Base-by-base conservation (phyloP, 345 rosid genomes). In the Garcia nutans region DNA sequence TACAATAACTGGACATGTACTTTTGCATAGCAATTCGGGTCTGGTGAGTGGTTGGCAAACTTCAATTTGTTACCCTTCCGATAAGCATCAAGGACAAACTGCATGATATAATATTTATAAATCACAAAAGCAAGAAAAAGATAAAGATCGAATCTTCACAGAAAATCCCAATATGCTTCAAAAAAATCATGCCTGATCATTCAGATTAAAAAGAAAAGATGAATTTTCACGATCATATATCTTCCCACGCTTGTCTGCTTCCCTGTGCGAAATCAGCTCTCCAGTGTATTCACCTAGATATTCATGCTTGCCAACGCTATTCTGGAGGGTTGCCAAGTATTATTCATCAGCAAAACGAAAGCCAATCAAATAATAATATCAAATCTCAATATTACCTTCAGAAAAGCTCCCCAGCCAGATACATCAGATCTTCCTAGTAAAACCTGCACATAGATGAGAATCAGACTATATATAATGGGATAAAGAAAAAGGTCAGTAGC, bases 321-420 rank as follows among this genome's bases (percentile, higher is more conserved):
- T 93, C 98, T 93, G 97, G 61, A 79, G 78, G 73, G 60, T 44
- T 68, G 63, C 55, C 22, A 52, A 41, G 23, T 37, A 57, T 54
- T 66, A 57, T 77, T 64, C 70, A 76, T 79, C 62, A 74, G 66
- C 69, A 62, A 71, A 50, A 63, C 57, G 49, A 56, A 75, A 65
- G n/a, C 49, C 8, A 56, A 33, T 12, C 24, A 56, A n/a, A 17
- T 16, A 68, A 58, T 37, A 67, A 8, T 33, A 62, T 63, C 50
- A 58, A 75, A 79, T 76, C 24, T 8, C 56, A 71, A 15, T 28
- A 52, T 60, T 86, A 96, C 99, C 97, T 96, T 96, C 84, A 96
- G 83, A 86, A 96, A 96, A 76, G 99, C 99, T 83, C 99, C 99
- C 99, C 99, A 96, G 28, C 99, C 99, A 74, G 99, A 96, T 65